Evolutionary conservation across 371 early-diverging fungal species (phyloP).

Genomic region (Saksenaea oblongispora): DNA sequence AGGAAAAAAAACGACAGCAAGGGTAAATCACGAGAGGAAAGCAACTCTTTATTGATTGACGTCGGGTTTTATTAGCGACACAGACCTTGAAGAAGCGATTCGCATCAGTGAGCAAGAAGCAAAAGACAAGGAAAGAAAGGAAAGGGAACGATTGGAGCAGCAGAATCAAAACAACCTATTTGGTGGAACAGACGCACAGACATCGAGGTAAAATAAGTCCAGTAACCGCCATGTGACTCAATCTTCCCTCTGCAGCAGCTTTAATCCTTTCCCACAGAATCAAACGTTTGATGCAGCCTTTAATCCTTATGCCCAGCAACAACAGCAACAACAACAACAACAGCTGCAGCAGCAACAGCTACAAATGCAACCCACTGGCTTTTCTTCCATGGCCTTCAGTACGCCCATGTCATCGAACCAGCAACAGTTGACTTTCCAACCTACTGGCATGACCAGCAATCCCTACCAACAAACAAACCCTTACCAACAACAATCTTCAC

Average conservation of each 20-base stretch:
- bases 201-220: background rate
- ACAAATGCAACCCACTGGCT: constrained; percentile 15
- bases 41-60: background rate
- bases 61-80: constrained; percentile 22
- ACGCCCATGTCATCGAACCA: constrained; percentile 37
- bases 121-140: constrained; percentile 36
- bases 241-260: constrained; percentile 6
- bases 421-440: constrained; percentile 16
- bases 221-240: background rate
- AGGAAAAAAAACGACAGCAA: background rate
- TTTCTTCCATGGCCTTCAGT: constrained; percentile 18
- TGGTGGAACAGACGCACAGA: constrained; percentile 10
- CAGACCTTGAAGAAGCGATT: constrained; percentile 44
- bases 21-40: background rate
- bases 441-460: constrained; percentile 28
- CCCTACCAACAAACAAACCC: constrained; percentile 43
- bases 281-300: constrained; percentile 10
- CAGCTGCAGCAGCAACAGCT: constrained; percentile 16
- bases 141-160: constrained; percentile 30
- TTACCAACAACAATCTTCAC: constrained; percentile 17
- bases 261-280: constrained; percentile 27
- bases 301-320: constrained; percentile 18
- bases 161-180: constrained; percentile 52
- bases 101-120: constrained; percentile 46
- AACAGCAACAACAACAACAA: constrained; percentile 8